Percentiles rank a stretch among this genome's conserved stretches.
These are phyloP conservation scores for Fusarium nematophilum DNA, from an alignment of 2,329 filamentous ascomycete genomes.

Conservation along the genomic window DNA sequence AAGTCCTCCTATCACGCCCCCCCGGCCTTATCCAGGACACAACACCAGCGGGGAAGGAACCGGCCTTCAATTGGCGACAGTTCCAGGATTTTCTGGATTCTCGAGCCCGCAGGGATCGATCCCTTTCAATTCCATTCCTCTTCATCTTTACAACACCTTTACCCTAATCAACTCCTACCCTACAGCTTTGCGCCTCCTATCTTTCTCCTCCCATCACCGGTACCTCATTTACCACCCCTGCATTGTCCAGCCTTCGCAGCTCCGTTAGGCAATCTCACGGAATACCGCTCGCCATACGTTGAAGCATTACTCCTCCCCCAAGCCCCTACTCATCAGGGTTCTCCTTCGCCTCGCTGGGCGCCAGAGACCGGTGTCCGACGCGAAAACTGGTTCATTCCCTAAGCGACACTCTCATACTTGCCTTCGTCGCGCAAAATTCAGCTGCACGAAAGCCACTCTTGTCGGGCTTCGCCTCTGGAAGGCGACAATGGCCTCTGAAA, in stretches of 20 bases:
- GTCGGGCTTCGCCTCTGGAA: not conserved
- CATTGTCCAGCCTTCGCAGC: not conserved
- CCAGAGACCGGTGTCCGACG: not conserved
- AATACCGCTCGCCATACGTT: not conserved
- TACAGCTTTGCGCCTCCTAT: too few relatives aligned
- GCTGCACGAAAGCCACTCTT: not conserved
- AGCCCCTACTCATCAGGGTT: not conserved
- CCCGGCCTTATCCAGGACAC: too few relatives aligned
- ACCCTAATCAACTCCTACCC: too few relatives aligned
- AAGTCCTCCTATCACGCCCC: too few relatives aligned
- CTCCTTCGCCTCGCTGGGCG: not conserved
- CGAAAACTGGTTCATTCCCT: not conserved
- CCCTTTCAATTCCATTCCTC: too few relatives aligned
- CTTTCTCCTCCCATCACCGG: not conserved
- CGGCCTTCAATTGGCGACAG: too few relatives aligned
- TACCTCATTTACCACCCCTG: not conserved
- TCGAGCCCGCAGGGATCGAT: too few relatives aligned
- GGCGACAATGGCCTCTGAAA: constrained; percentile 29
- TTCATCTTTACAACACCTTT: too few relatives aligned
- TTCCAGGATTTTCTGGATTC: too few relatives aligned
- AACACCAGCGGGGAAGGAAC: too few relatives aligned
- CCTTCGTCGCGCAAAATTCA: too few relatives aligned
- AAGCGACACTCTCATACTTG: too few relatives aligned
- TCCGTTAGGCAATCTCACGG: not conserved
- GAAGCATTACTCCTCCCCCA: not conserved